Evolutionary conservation across 306 rosid species (phyloP), one percentile per base, ranked within the genome.

Genomic region (Crataegus laevigata): DNA sequence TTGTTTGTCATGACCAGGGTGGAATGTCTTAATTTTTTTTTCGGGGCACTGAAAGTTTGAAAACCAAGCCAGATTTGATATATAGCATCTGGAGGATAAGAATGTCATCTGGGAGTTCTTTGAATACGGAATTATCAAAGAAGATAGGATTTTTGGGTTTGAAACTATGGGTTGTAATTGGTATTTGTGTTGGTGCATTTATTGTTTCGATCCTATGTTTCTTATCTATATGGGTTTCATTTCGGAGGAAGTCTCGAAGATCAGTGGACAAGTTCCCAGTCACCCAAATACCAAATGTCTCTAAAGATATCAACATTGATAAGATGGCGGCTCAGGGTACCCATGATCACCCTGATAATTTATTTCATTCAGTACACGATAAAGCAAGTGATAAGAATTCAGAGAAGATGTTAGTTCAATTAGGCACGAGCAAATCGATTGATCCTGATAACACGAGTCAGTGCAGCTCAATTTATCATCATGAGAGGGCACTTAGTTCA

Each of bases 271-370:
- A 83, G 66, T 86, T 81, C 80, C 63, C 92, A 43, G 61, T 60
- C 74, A 86, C 85, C 84, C 96, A 91, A 80, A 94, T 94, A 83
- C 97, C 98, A 22, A 82, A 90, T 83, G 80, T 88, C 77, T 81
- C 97, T 0, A 94, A 94, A 84, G 98, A 91, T 82, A 91, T 94
- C 69, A 84, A 85, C 81, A 88, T 94, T 73, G 98, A 94, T 77
- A 87, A 78, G 80, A 87, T 89, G 60, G 94, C 89, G 60, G 84
- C 79, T 82, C 91, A 86, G 85, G 77, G 75, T 82, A 84, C 87
- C 68, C 84, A 73, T 77, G 83, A 74, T 71, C 90, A 80, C 68
- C 86, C 78, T 24, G 93, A 88, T 73, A 85, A 73, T 66, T 82
- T 82, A 62, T 82, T 70, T 84, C 73, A 69, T 77, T 72, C 90